Evolutionary conservation across 2,329 filamentous ascomycete genomes (phyloP), one percentile per base, ranked within the genome.

Genomic region (Colletotrichum filicis): DNA sequence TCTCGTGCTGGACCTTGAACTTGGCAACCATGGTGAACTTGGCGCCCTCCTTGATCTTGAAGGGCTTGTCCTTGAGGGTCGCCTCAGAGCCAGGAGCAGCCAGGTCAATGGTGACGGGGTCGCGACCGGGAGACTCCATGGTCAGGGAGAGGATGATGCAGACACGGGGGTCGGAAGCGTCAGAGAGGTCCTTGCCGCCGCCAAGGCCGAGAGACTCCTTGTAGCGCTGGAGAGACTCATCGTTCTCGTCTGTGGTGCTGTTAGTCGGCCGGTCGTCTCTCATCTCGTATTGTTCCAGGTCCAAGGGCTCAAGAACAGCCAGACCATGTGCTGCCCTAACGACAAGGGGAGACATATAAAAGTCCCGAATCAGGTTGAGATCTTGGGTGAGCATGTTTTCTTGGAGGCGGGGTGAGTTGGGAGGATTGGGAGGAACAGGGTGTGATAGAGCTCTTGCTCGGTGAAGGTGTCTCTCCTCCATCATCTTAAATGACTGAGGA

Each of bases 1-100:
- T 96, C 85, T 98, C 94, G 83, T 98, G 95, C 88, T 99, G 95
- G 58, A 99, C 97, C 86, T 95, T 93, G 89, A 98, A 99, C 75
- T 91, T 91, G 71, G 93, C 95, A 82, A 94, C 95, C 94, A 98
- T 98, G 84, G 93, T 94, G 87, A 98, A 99, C 78, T 91, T 93
- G 78, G 93, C 91, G 68, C 95, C 95, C 85, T 98, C 97, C 89
- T 98, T 99, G 87, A 99, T 98, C 81, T 91, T 96, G 88, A 99
- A 99, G 16, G 97, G 97, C 82, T 97, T 93, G 81, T 94, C 89
- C 87, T 97, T 97, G 76, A 99, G 92, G 16, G 89, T 90, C 4
- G 90, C 87, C 79, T 98, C 89, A 74, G 94, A 92, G 71, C 92
- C 94, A 26, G 93, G 89, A 8, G 89, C 84, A 70, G 92, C 93